These are phyloP conservation scores for Apiotrichum laibachii DNA, from an alignment of 1,284 basidiomycete genomes.

Conservation along the genomic window DNA sequence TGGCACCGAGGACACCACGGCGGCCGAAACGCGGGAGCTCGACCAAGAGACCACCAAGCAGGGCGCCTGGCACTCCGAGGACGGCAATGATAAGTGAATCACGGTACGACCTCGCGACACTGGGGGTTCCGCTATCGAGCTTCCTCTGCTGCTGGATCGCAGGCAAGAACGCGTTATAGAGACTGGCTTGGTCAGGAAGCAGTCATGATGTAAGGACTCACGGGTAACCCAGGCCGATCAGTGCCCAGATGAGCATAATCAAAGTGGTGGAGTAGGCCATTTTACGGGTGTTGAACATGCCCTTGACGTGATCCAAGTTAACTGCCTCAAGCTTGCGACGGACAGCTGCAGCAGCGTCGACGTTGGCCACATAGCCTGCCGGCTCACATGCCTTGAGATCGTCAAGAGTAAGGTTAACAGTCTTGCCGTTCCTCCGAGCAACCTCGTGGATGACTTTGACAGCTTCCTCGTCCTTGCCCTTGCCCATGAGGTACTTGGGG, in stretches of 20 bases:
- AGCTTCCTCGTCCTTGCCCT: slow-evolving; percentile 62
- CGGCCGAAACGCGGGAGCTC: slow-evolving; percentile 57
- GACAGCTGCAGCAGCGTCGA: slow-evolving; percentile 25
- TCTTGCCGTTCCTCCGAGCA: slow-evolving; percentile 58
- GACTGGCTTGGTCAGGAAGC: neutral
- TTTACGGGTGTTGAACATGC: slow-evolving; percentile 57
- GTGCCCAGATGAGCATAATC: slow-evolving; percentile 60
- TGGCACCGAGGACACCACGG: slow-evolving; percentile 57
- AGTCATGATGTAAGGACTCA: slow-evolving; percentile 9
- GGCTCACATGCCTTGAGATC: slow-evolving; percentile 51
- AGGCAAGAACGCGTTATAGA: slow-evolving; percentile 57
- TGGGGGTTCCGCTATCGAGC: slow-evolving; percentile 37
- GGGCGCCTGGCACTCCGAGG: slow-evolving; percentile 60
- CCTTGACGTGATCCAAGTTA: slow-evolving; percentile 56
- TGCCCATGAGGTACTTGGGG: slow-evolving; percentile 54
- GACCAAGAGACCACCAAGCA: slow-evolving; percentile 60
- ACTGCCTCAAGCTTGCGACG: slow-evolving; percentile 49
- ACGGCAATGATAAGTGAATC: slow-evolving; percentile 55
- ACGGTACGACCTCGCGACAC: slow-evolving; percentile 54
- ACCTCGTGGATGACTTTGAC: slow-evolving; percentile 55
- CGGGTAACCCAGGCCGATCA: slow-evolving; percentile 65
- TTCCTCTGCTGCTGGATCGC: slow-evolving; percentile 55
- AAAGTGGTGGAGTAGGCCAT: slow-evolving; percentile 58
- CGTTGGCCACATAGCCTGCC: slow-evolving; percentile 18
- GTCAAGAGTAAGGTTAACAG: slow-evolving; percentile 56